Conservation (phyloP, 495 filamentous ascomycete genomes). For the Aspergillus olivimuriae region DNA sequence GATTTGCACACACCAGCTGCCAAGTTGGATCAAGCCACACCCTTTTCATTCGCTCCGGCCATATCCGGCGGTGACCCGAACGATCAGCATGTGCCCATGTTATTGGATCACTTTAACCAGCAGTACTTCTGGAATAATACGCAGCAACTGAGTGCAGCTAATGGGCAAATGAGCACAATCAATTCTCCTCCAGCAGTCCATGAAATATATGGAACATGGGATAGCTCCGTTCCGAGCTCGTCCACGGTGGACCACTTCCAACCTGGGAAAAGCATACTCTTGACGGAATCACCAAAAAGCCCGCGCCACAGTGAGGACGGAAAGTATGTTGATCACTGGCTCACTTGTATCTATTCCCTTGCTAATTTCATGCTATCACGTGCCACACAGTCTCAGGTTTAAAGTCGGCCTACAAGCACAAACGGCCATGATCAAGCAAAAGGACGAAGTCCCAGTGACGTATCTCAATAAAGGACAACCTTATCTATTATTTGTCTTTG, state of each 20-base stretch:
- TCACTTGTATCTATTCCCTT: background rate
- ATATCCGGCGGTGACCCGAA: background rate
- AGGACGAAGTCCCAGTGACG: constrained; percentile 82
- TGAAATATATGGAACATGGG: background rate
- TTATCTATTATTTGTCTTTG: constrained; percentile 72
- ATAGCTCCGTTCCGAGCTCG: background rate
- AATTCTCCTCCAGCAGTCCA: background rate
- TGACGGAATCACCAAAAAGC: too few relatives aligned
- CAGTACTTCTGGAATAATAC: background rate
- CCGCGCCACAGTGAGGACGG: too few relatives aligned
- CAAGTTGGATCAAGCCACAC: background rate
- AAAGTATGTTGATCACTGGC: background rate
- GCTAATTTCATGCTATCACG: too few relatives aligned
- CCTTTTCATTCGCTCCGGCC: background rate
- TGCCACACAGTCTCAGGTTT: constrained; percentile 70
- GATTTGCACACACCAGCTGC: background rate
- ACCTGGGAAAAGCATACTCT: background rate
- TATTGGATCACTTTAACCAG: background rate
- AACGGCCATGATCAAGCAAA: constrained; percentile 87
- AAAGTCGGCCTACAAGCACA: constrained; percentile 78
- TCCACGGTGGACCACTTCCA: background rate
- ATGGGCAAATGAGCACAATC: background rate
- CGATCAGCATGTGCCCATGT: background rate
- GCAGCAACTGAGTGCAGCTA: background rate
- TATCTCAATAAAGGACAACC: constrained; percentile 97